These are phyloP conservation scores for Cercospora berteroae DNA, from an alignment of 2,329 filamentous ascomycete species.

Conservation along the genomic window DNA sequence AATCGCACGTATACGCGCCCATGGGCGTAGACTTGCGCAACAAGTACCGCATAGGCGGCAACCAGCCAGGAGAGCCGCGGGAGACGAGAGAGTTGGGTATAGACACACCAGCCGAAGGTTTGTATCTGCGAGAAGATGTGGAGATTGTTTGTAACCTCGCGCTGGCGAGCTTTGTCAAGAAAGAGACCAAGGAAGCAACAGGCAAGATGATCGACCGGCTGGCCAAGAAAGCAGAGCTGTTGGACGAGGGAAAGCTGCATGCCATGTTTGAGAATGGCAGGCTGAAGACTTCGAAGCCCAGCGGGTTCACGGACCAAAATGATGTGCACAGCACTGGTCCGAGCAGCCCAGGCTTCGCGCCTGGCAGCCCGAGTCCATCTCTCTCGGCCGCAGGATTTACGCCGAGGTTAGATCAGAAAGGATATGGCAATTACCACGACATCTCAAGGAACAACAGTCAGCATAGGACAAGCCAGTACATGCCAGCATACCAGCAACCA, in stretches of 20 bases:
- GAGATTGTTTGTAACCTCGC: slow-evolving; percentile 69
- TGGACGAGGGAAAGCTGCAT: slow-evolving; percentile 63
- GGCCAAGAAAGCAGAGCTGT: slow-evolving; percentile 65
- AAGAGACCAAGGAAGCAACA: slow-evolving; percentile 64
- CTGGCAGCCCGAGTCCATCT: slow-evolving; percentile 23
- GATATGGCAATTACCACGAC: slow-evolving; percentile 35
- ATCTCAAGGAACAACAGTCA: slow-evolving; percentile 23
- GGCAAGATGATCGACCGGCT: slow-evolving; percentile 67
- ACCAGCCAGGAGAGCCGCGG: slow-evolving; percentile 65
- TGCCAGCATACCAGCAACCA: slow-evolving; percentile 31
- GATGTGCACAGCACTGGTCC: slow-evolving; percentile 10
- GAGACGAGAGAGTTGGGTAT: slow-evolving; percentile 64
- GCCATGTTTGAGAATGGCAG: slow-evolving; percentile 67
- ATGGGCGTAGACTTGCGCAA: slow-evolving; percentile 65
- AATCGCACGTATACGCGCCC: slow-evolving; percentile 69
- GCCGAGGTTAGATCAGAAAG: slow-evolving; percentile 27
- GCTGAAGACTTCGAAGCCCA: slow-evolving; percentile 58
- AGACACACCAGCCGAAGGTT: slow-evolving; percentile 61
- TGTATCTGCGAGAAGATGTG: slow-evolving; percentile 69
- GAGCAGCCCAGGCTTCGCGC: slow-evolving; percentile 18
- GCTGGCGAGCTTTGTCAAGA: slow-evolving; percentile 61
- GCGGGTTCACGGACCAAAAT: slow-evolving; percentile 33
- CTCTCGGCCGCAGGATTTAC: slow-evolving; percentile 14
- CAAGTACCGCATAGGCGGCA: slow-evolving; percentile 66
- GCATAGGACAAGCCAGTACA: slow-evolving; percentile 22